Conservation (phyloP, 768 basidiomycete genomes). For the Agrocybe pediades region DNA sequence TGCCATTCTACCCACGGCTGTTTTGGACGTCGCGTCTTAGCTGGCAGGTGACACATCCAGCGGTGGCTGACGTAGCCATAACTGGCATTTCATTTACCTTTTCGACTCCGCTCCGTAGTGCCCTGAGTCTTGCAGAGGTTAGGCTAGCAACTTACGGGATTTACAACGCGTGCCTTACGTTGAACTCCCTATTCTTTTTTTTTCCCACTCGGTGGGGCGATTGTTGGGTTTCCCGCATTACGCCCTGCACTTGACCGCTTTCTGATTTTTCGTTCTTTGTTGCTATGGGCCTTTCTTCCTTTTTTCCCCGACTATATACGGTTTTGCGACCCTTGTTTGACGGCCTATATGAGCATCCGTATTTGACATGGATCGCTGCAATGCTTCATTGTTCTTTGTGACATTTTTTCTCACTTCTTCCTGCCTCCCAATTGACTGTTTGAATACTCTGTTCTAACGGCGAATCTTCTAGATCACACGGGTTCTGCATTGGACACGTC, state of each 20-base stretch:
- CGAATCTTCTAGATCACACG: constrained; percentile 72
- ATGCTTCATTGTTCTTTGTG: background rate
- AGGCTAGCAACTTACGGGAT: background rate
- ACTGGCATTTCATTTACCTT: background rate
- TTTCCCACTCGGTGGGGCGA: background rate
- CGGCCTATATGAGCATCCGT: too few species aligned
- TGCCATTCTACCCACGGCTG: background rate
- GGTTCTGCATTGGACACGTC: constrained; percentile 96
- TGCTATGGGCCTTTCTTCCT: background rate
- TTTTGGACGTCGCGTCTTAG: background rate
- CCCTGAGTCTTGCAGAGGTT: background rate
- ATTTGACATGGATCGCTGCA: too few species aligned
- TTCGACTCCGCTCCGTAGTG: background rate
- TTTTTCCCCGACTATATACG: background rate
- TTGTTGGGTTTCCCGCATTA: background rate
- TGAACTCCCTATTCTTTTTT: background rate
- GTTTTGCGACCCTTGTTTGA: too few species aligned
- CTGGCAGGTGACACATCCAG: background rate
- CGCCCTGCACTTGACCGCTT: background rate
- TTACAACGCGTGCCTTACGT: background rate
- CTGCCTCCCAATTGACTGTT: background rate
- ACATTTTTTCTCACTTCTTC: background rate
- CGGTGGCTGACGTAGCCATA: background rate
- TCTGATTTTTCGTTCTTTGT: background rate
- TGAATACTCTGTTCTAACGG: background rate